Percentiles rank a stretch among this genome's conserved stretches.
Conservation (phyloP, 192 early-diverging fungal genomes). For the Coemansia sp. region DNA sequence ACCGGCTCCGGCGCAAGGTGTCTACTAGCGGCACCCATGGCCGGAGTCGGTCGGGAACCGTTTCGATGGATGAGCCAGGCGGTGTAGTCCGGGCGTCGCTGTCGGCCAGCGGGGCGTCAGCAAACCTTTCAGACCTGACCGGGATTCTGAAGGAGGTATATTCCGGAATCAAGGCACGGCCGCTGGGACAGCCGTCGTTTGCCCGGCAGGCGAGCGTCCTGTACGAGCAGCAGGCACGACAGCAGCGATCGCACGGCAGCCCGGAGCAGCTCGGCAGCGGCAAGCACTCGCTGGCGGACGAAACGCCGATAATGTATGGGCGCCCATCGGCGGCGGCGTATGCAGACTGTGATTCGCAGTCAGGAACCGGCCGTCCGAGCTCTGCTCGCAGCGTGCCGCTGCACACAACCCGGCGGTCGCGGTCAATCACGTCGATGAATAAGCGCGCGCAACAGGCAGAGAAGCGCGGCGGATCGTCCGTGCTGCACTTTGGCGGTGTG, state of each 20-base stretch:
- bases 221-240: conserved; percentile 9
- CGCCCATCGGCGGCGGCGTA: neutral
- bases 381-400: conserved; percentile 47
- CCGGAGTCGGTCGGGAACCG: conserved; percentile 33
- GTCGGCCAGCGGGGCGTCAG: conserved; percentile 21
- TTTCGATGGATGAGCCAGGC: conserved; percentile 35
- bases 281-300: conserved; percentile 28
- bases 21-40: conserved; percentile 37
- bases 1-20: conserved; percentile 48
- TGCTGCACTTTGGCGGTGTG: conserved; percentile 8
- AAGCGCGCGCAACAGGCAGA: conserved; percentile 17
- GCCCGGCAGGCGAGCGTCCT: conserved; percentile 26
- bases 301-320: neutral
- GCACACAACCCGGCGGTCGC: conserved; percentile 41
- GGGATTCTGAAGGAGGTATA: conserved; percentile 49
- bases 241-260: conserved; percentile 2
- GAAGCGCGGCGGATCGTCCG: conserved; percentile 32
- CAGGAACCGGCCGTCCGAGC: conserved; percentile 31
- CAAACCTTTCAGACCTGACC: conserved; percentile 37
- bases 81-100: conserved; percentile 13
- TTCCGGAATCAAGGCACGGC: conserved; percentile 44
- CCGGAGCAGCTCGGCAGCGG: conserved; percentile 7
- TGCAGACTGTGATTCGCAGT: conserved; percentile 21
- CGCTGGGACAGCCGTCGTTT: conserved; percentile 49
- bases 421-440: conserved; percentile 44